A percentile compares a stretch with the other conserved stretches of the same genome.
phyloP scores from a whole-genome alignment of 805 yeast genomes.

The Torulaspora franciscae region DNA sequence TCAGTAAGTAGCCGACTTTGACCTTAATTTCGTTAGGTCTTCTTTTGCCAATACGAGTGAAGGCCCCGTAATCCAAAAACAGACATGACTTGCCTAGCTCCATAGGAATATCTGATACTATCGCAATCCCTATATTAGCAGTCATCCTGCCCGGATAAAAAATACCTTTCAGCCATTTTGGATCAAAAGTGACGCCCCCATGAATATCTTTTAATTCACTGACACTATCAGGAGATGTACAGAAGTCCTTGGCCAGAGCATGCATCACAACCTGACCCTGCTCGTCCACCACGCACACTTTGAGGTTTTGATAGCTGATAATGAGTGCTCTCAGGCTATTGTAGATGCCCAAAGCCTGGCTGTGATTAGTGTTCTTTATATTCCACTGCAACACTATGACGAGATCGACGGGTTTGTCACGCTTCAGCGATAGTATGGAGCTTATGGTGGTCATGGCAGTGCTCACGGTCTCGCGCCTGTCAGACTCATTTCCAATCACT shows the following conservation, averaged over 20 bases:
- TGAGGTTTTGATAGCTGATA: conserved; percentile 16
- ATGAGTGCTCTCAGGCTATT: conserved; percentile 28
- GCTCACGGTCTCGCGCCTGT: conserved; percentile 13
- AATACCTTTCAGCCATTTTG: conserved; percentile 15
- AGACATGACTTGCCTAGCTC: conserved; percentile 24
- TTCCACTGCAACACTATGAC: conserved; percentile 31
- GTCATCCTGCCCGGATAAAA: conserved; percentile 10
- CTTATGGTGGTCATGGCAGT: conserved; percentile 28
- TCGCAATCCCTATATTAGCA: conserved; percentile 19
- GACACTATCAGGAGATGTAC: conserved; percentile 1
- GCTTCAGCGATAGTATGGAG: conserved; percentile 29
- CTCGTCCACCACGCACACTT: conserved; percentile 23
- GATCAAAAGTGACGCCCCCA: conserved; percentile 14
- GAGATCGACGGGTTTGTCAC: conserved; percentile 26
- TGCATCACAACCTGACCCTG: conserved; percentile 15
- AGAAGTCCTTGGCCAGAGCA: conserved; percentile 6
- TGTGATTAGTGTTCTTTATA: conserved; percentile 8
- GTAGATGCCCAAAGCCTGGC: conserved; percentile 8
- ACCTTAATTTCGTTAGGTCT: conserved; percentile 30
- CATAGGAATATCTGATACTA: conserved; percentile 29
- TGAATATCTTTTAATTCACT: not conserved
- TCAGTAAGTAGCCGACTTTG: conserved; percentile 28
- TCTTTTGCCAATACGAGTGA: conserved; percentile 19
- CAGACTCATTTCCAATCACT: not conserved
- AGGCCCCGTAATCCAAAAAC: conserved; percentile 21